Evolutionary conservation across 257 asterid species (phyloP), one percentile per base, ranked within the genome.

Genomic region (Solanum okadae): DNA sequence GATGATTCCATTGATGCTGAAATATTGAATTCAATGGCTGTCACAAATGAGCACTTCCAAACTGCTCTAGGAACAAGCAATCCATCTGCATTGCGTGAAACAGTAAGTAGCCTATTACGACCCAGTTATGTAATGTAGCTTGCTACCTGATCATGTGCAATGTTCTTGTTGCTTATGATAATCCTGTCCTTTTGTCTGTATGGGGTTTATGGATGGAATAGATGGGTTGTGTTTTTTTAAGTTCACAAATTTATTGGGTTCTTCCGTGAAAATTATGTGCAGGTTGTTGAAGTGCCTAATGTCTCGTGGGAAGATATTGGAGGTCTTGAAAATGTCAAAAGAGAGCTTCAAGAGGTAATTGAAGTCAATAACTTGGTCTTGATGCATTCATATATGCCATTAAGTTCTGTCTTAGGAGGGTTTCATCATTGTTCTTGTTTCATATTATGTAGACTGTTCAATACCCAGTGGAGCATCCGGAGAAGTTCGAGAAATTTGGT

Each of bases 381-480:
- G 44, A 81, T 82, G 86, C 31, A 49, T 82, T 49, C 40, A 81
- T 81, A 44, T 82, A n/a, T 3, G 3, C 59, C 23, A 38, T 22
- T 38, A 31, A 82, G 70, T 49, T 31, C 29, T 3, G 27, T 46
- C 25, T 25, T 15, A 14, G 61, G 44, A 82, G 70, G 42, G 44
- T 33, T 29, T 86, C 44, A 72, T 34, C 88, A 16, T 4, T 71
- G 29, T 65, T 71, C 83, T 38, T 40, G 70, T 27, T 67, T 46
- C 38, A 27, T 40, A 40, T 90, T 29, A 73, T 89, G 56, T 87
- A 93, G 95, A 94, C 96, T 76, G 96, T 94, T 68, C 96, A 94
- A 88, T 94, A 94, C 91, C 96, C 96, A 1, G 94, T 93, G 87
- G 96, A 93, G 71, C 96, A 93, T 88, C 96, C 94, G 25, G 96